Evolutionary conservation across 371 early-diverging fungal species (phyloP).

Genomic region (Zychaea mexicana): DNA sequence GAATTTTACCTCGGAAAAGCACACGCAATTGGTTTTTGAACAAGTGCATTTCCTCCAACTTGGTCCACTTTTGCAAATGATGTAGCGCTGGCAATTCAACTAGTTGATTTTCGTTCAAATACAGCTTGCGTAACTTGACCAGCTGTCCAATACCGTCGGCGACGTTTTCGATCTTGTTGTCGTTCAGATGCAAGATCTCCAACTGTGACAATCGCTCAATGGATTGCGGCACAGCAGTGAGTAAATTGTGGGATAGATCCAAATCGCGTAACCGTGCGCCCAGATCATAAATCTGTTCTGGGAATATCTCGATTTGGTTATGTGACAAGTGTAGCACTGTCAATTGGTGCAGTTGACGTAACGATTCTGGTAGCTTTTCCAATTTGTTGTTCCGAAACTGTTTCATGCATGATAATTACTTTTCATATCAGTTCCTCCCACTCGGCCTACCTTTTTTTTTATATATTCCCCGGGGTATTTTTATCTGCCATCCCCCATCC

Average conservation of each 20-base stretch:
- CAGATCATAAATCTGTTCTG: slow-evolving; percentile 39
- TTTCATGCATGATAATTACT: background rate
- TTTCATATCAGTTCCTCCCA: too few species aligned
- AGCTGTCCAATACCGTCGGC: slow-evolving; percentile 54
- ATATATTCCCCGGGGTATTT: background rate
- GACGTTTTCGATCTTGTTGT: slow-evolving; percentile 57
- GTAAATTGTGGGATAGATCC: slow-evolving; percentile 52
- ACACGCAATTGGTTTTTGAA: slow-evolving; percentile 46
- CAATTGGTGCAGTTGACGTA: slow-evolving; percentile 46
- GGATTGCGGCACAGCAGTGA: slow-evolving; percentile 31
- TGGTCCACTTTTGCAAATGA: slow-evolving; percentile 29
- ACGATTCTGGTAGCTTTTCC: slow-evolving; percentile 44
- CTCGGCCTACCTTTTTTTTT: background rate
- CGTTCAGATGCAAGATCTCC: slow-evolving; percentile 63
- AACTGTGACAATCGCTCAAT: slow-evolving; percentile 34
- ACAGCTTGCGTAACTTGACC: slow-evolving; percentile 54
- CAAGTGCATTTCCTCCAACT: slow-evolving; percentile 53
- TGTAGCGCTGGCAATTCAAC: slow-evolving; percentile 41
- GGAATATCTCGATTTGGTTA: slow-evolving; percentile 53
- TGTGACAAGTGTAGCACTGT: slow-evolving; percentile 48
- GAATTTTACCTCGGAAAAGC: slow-evolving; percentile 28
- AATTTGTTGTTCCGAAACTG: slow-evolving; percentile 64
- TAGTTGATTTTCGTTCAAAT: slow-evolving; percentile 59
- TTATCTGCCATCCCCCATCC: too few species aligned
- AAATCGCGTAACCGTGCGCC: slow-evolving; percentile 47